phyloP scores from a whole-genome alignment of 306 rosid species.

The Cajanus cajan region DNA sequence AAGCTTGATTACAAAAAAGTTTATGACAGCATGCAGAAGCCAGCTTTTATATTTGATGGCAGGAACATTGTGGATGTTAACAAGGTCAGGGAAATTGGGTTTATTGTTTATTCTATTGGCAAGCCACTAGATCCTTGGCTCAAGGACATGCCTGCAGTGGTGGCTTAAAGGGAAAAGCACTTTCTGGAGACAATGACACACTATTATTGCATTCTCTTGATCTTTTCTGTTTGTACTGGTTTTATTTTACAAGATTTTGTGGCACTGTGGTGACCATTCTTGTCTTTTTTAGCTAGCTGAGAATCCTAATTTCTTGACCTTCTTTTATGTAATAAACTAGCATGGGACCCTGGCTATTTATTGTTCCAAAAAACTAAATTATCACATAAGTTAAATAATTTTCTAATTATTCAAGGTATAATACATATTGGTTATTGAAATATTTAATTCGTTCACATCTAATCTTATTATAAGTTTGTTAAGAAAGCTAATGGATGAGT shows the following conservation, averaged over 20 bases:
- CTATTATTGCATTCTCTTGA: conserved; percentile 6
- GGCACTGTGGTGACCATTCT: conserved; percentile 16
- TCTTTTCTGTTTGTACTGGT: neutral
- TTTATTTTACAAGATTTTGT: conserved; percentile 22
- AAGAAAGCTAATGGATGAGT: neutral
- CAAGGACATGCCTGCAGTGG: conserved; percentile 83
- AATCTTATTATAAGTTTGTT: neutral
- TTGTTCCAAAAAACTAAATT: neutral
- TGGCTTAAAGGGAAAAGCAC: conserved; percentile 45
- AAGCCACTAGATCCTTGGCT: conserved; percentile 83
- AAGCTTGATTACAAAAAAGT: conserved; percentile 60
- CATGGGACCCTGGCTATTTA: neutral
- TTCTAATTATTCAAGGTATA: neutral
- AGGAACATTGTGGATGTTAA: conserved; percentile 57
- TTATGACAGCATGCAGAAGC: conserved; percentile 74
- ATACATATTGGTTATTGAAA: neutral
- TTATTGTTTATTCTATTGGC: conserved; percentile 73
- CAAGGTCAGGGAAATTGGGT: conserved; percentile 69
- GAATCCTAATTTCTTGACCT: conserved; percentile 21
- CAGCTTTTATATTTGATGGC: conserved; percentile 78
- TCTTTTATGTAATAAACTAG: conserved; percentile 37
- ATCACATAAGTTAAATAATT: neutral
- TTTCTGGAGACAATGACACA: neutral
- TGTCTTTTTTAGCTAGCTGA: neutral
- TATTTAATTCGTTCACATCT: neutral